Conservation (phyloP, 208 protist genomes). For the Perkinsela sp. region DNA sequence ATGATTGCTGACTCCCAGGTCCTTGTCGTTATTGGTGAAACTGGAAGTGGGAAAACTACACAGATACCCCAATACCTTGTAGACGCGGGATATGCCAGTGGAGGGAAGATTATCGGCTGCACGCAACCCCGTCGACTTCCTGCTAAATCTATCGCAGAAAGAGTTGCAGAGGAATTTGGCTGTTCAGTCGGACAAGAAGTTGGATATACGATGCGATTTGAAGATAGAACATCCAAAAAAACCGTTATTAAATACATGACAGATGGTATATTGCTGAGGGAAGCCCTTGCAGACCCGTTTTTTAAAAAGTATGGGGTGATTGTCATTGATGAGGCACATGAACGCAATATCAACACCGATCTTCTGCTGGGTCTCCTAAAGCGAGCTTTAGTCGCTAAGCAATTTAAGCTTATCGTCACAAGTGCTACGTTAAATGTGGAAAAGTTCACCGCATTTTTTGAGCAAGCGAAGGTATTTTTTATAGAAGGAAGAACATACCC, state of each 20-base stretch:
- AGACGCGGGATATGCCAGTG: conserved; percentile 21
- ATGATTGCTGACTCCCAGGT: conserved; percentile 63
- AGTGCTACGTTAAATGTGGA: conserved; percentile 87
- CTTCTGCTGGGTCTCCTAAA: conserved; percentile 92
- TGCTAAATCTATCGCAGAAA: conserved; percentile 85
- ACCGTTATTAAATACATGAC: conserved; percentile 93
- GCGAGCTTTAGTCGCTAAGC: conserved; percentile 27
- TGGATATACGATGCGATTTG: conserved; percentile 94
- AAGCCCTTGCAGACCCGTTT: conserved; percentile 71
- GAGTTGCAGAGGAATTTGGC: conserved; percentile 89
- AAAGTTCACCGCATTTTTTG: conserved; percentile 90
- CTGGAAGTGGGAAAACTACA: conserved; percentile 78
- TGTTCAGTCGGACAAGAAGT: conserved; percentile 81
- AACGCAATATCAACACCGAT: conserved; percentile 90
- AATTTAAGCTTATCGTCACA: conserved; percentile 84
- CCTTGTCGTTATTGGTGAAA: conserved; percentile 65
- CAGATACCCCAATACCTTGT: conserved; percentile 77
- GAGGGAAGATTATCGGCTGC: conserved; percentile 39
- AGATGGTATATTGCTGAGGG: conserved; percentile 91
- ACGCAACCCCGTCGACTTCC: conserved; percentile 94
- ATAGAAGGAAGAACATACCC: conserved; percentile 87
- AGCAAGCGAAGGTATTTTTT: conserved; percentile 76
- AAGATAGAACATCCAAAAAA: conserved; percentile 68
- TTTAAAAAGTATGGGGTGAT: conserved; percentile 76
- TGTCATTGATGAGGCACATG: conserved; percentile 97